Evolutionary conservation across 345 rosid species (phyloP).

Genomic region (Gossypium mustelinum): DNA sequence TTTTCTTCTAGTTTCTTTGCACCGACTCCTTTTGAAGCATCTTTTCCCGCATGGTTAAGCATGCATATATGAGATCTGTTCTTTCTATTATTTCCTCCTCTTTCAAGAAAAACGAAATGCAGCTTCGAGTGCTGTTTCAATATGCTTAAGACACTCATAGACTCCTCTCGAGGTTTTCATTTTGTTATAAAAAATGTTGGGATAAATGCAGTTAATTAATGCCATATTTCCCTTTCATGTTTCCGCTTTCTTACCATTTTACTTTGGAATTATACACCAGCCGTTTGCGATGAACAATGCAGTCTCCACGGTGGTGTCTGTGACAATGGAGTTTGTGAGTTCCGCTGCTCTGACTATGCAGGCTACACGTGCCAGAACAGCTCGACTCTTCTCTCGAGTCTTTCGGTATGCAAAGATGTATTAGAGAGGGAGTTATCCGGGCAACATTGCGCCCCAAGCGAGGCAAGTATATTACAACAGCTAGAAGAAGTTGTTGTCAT

Average conservation of each 20-base stretch:
- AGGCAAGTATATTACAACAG: constrained; percentile 85
- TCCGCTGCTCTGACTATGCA: constrained; percentile 98
- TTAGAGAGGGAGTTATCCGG: constrained; percentile 73
- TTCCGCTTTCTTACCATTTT: constrained; percentile 6
- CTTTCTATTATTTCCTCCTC: not conserved
- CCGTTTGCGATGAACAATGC: constrained; percentile 95
- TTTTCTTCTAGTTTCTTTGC: too few species aligned
- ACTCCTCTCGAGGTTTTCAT: not conserved
- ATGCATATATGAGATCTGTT: not conserved
- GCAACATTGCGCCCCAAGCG: constrained; percentile 94
- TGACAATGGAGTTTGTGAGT: constrained; percentile 97
- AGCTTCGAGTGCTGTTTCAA: not conserved
- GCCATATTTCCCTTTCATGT: not conserved
- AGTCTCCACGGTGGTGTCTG: constrained; percentile 99
- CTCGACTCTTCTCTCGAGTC: constrained; percentile 75
- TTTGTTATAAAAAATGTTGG: not conserved
- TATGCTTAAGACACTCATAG: not conserved
- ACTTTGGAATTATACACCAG: constrained; percentile 38
- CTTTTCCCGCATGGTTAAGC: not conserved
- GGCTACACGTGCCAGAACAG: constrained; percentile 98
- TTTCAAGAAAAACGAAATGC: not conserved
- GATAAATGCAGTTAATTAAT: not conserved
- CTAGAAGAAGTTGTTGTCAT: constrained; percentile 95
- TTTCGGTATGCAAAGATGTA: constrained; percentile 81
- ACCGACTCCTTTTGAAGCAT: not conserved